A percentile compares a stretch with the other conserved stretches of the same genome.
Conservation (phyloP, 257 asterid species). For the Eucommia ulmoides region DNA sequence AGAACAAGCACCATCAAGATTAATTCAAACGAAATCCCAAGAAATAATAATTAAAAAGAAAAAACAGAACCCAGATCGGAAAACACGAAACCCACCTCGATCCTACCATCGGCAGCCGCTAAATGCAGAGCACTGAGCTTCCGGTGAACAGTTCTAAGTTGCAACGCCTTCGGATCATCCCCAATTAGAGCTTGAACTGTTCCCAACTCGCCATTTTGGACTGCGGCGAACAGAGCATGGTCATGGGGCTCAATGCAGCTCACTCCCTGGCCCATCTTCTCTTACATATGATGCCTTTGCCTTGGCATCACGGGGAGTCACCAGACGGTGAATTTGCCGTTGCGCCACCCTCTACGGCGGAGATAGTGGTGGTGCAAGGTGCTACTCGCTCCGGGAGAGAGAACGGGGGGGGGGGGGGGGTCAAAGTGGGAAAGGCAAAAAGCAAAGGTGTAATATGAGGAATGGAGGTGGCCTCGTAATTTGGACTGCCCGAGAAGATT, state of each 20-base stretch:
- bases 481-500: too few species aligned
- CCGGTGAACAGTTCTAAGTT: slow-evolving; percentile 23
- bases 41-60: too few species aligned
- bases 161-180: slow-evolving; percentile 35
- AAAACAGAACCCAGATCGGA: slow-evolving; percentile 4
- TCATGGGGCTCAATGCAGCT: slow-evolving; percentile 42
- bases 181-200: slow-evolving; percentile 43
- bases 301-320: too few species aligned
- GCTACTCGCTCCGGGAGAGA: too few species aligned
- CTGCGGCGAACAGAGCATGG: slow-evolving; percentile 40
- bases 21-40: neutral
- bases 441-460: too few species aligned
- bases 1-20: slow-evolving; percentile 6
- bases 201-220: slow-evolving; percentile 57
- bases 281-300: too few species aligned
- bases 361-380: too few species aligned
- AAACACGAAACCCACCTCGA: slow-evolving; percentile 36
- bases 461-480: too few species aligned
- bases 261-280: slow-evolving; percentile 58
- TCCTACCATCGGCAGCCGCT: slow-evolving; percentile 61
- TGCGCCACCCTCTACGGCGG: too few species aligned
- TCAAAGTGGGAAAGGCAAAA: too few species aligned
- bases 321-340: too few species aligned
- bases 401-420: too few species aligned
- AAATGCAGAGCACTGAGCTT: slow-evolving; percentile 55